phyloP scores from a whole-genome alignment of 2,329 filamentous ascomycete species.

The Phialophora expanda region DNA sequence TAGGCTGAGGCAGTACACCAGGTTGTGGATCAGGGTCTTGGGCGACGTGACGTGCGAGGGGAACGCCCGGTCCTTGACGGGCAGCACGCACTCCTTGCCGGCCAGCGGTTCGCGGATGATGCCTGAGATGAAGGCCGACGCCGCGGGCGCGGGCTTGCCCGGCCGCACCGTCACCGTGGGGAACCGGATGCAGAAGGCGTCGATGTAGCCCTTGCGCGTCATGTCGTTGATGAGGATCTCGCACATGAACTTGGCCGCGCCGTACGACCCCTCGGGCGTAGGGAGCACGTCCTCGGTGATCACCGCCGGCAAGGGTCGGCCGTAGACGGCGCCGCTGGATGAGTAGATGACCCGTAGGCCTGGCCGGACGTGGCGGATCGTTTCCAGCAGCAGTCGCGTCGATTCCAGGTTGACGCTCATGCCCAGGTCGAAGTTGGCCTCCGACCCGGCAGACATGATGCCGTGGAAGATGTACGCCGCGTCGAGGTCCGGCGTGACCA shows the following conservation, averaged over 20 bases:
- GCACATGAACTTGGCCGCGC: constrained; percentile 66
- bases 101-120: constrained; percentile 69
- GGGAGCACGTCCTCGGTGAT: constrained; percentile 60
- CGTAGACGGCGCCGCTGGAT: constrained; percentile 68
- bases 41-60: constrained; percentile 62
- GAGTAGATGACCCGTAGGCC: constrained; percentile 66
- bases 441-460: constrained; percentile 69
- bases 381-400: constrained; percentile 60
- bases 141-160: constrained; percentile 64
- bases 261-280: constrained; percentile 67
- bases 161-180: constrained; percentile 67
- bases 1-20: constrained; percentile 57
- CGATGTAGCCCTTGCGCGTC: constrained; percentile 63
- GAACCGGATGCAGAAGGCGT: constrained; percentile 64
- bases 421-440: constrained; percentile 65
- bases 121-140: constrained; percentile 67
- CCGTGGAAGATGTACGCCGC: constrained; percentile 68
- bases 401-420: constrained; percentile 67
- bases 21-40: constrained; percentile 58
- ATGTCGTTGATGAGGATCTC: constrained; percentile 69
- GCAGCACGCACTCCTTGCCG: constrained; percentile 59
- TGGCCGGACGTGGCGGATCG: constrained; percentile 56
- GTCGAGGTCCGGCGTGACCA: constrained; percentile 53
- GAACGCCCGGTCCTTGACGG: constrained; percentile 58
- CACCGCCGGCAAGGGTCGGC: constrained; percentile 59